Base-by-base conservation (phyloP, 331 rosid genomes). In the Rhamnella rubrinervis region DNA sequence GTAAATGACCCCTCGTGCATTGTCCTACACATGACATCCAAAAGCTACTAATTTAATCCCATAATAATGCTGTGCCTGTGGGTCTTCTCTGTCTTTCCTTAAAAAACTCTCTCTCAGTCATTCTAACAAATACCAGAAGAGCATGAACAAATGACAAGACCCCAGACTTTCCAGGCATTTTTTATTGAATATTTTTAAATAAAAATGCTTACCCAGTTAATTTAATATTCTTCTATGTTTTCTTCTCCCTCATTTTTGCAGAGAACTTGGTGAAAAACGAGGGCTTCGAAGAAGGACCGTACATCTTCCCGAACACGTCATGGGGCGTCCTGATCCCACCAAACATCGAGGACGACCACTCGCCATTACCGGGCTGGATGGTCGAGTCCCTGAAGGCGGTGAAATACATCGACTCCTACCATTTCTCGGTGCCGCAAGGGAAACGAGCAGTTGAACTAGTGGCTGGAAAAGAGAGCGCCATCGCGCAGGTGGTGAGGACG, bases 251-350 rank as follows among this genome's bases (percentile, higher is more conserved):
- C 4, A 7, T 65, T 9, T 41, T 0, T 65, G 73, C 85, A 95
- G 99, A 71, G 59, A 95, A 91, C 75, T 51, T 95, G 74, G 40
- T 95, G 25, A 89, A 92, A 86, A 95, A 95, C 61, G 88, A 88
- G 5, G 93, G 84, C 0, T 95, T 95, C 51, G 99, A 95, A 79
- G 88, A 85, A 69, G 99, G 99, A 5, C 99, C 99, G 0, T 95
- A 84, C 39, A 6, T 91, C 40, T 85, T 95, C 35, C 97, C 92
- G 0, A 95, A 90, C 84, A 12, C 99, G 55, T 81, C 99, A 0
- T 91, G 89, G 80, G 99, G 97, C 4, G 99, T 95, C 4, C 78
- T 95, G 1, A 84, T 95, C 85, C 99, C 99, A n/a, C 99, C 99
- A 0, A 89, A 87, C 86, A 89, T 91, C 1, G 97, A 95, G 62